phyloP scores from a whole-genome alignment of 2,329 filamentous ascomycete genomes.

The Xylaria sp. region DNA sequence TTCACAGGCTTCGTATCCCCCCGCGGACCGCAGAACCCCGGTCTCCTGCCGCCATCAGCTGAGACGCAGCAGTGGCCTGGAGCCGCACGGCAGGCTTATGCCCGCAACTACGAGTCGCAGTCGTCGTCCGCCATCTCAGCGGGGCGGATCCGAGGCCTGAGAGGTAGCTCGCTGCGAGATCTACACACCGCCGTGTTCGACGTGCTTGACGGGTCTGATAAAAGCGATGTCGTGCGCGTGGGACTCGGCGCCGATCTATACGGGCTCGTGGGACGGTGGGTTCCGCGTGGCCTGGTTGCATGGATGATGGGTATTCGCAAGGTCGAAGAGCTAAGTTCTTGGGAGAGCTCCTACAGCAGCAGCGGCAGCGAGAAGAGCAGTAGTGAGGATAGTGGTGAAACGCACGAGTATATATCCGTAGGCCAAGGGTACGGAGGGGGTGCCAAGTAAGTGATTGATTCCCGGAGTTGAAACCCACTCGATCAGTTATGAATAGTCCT shows the following conservation, averaged over 20 bases:
- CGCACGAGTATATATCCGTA: slow-evolving; percentile 48
- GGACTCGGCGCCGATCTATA: slow-evolving; percentile 88
- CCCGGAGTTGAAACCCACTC: slow-evolving; percentile 1
- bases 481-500: background rate
- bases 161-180: slow-evolving; percentile 77
- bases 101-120: slow-evolving; percentile 68
- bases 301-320: slow-evolving; percentile 90
- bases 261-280: slow-evolving; percentile 83
- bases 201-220: slow-evolving; percentile 75
- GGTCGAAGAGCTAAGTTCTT: slow-evolving; percentile 66
- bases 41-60: slow-evolving; percentile 55
- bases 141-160: slow-evolving; percentile 66
- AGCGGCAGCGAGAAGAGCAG: slow-evolving; percentile 45
- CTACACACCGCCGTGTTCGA: slow-evolving; percentile 92
- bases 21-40: slow-evolving; percentile 45
- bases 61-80: slow-evolving; percentile 74
- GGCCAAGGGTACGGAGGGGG: slow-evolving; percentile 51
- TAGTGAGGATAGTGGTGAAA: slow-evolving; percentile 45
- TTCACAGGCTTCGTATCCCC: slow-evolving; percentile 72
- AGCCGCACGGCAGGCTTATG: slow-evolving; percentile 68
- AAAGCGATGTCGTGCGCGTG: slow-evolving; percentile 74
- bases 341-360: slow-evolving; percentile 58
- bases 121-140: slow-evolving; percentile 65
- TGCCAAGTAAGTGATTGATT: slow-evolving; percentile 31
- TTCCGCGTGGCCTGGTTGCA: slow-evolving; percentile 80